These are phyloP conservation scores for Dothiorella sarmentorum DNA, from an alignment of 2,329 filamentous ascomycete genomes.

Conservation along the genomic window DNA sequence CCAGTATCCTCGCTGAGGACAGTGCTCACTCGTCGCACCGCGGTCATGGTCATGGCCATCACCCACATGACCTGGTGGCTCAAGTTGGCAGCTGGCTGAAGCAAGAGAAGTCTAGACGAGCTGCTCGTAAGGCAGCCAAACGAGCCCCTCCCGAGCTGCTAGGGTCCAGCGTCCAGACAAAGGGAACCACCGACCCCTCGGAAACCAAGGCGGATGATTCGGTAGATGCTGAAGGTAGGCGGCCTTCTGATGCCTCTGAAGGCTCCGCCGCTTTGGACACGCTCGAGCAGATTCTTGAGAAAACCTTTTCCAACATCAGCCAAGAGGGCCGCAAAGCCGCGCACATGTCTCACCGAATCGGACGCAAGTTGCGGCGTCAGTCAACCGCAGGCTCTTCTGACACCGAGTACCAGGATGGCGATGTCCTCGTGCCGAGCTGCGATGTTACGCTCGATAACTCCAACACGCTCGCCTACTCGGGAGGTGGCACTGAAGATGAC, in stretches of 20 bases:
- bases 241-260: conserved; percentile 60
- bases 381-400: conserved; percentile 66
- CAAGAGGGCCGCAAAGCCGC: conserved; percentile 29
- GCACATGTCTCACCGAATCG: conserved; percentile 17
- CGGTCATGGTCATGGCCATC: conserved; percentile 24
- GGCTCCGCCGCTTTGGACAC: conserved; percentile 73
- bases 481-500: conserved; percentile 46
- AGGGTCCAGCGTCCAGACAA: conserved; percentile 45
- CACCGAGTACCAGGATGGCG: conserved; percentile 79
- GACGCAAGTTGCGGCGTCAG: conserved; percentile 32
- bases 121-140: conserved; percentile 37
- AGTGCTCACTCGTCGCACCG: not conserved
- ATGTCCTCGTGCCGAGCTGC: conserved; percentile 77
- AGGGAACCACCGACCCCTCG: conserved; percentile 22
- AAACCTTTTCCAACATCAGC: conserved; percentile 54
- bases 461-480: conserved; percentile 75
- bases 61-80: not conserved
- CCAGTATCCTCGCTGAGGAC: conserved; percentile 2
- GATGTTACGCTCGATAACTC: conserved; percentile 86
- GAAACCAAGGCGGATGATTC: conserved; percentile 14
- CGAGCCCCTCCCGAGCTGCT: not conserved
- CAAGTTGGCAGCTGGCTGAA: conserved; percentile 65
- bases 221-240: conserved; percentile 39
- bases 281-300: conserved; percentile 75
- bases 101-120: conserved; percentile 68